phyloP scores from a whole-genome alignment of 805 yeast species.

The Candida insectalens region DNA sequence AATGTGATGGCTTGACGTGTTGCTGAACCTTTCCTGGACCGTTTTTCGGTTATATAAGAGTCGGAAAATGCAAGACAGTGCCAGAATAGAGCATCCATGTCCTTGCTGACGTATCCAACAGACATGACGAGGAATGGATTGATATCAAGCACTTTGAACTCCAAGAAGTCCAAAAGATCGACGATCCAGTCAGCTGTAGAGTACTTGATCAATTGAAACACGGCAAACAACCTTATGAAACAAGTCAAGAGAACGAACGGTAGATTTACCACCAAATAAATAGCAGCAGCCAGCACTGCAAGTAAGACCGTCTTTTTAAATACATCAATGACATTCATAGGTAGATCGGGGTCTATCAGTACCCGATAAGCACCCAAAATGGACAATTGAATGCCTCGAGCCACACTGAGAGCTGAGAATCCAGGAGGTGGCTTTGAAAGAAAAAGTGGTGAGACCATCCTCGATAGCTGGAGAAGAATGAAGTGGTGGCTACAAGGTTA shows the following conservation, averaged over 20 bases:
- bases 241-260: neutral
- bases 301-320: neutral
- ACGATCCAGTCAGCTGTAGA: neutral
- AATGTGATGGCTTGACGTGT: neutral
- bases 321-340: neutral
- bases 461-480: neutral
- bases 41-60: neutral
- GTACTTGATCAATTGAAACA: neutral
- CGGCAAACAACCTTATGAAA: neutral
- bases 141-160: neutral
- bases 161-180: neutral
- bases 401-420: neutral
- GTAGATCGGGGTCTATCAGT: neutral
- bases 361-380: constrained; percentile 2
- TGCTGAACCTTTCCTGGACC: no score
- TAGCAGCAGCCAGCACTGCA: neutral
- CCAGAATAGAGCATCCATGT: constrained; percentile 3
- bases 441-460: constrained; percentile 3
- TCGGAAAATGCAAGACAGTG: neutral
- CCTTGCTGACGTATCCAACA: neutral
- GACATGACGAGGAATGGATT: constrained; percentile 1
- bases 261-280: neutral
- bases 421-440: constrained; percentile 3
- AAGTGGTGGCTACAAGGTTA: no score
- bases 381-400: constrained; percentile 3